These are phyloP conservation scores for Orbilia oligospora DNA, from an alignment of 2,329 filamentous ascomycete genomes.

Conservation along the genomic window DNA sequence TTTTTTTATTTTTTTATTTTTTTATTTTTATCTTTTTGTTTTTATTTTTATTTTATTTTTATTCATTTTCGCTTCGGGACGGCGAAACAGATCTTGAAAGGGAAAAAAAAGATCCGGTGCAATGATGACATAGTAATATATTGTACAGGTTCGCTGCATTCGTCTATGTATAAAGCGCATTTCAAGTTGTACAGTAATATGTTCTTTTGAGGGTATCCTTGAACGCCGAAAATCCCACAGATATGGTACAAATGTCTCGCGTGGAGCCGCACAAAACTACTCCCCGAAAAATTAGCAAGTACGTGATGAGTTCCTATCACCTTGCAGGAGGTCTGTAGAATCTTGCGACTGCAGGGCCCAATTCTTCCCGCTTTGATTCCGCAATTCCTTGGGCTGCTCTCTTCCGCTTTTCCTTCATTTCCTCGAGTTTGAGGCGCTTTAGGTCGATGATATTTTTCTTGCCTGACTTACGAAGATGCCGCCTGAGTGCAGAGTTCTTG, in stretches of 20 bases:
- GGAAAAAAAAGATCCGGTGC: neutral
- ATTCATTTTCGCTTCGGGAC: neutral
- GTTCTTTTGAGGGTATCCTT: constrained; percentile 60
- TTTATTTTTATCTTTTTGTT: too few species aligned
- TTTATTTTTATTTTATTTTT: too few species aligned
- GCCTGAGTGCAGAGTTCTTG: constrained; percentile 88
- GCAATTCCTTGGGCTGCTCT: constrained; percentile 73
- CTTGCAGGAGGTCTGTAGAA: constrained; percentile 74
- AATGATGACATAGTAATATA: constrained; percentile 29
- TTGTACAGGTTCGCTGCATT: constrained; percentile 50
- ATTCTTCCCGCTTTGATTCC: constrained; percentile 75
- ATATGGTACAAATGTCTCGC: constrained; percentile 48
- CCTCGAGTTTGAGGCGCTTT: constrained; percentile 87
- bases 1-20: too few species aligned
- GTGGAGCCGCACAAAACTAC: constrained; percentile 11
- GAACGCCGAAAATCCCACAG: constrained; percentile 50
- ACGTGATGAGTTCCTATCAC: constrained; percentile 11
- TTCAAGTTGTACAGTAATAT: constrained; percentile 18
- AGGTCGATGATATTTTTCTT: constrained; percentile 96
- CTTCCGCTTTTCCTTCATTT: constrained; percentile 81
- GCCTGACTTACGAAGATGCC: constrained; percentile 91
- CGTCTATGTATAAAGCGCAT: constrained; percentile 36
- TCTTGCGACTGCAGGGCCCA: constrained; percentile 87
- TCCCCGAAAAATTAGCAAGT: constrained; percentile 1
- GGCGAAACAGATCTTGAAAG: neutral